Conservation (phyloP, 2,329 filamentous ascomycete species). For the Corniculantispora saksenae region DNA sequence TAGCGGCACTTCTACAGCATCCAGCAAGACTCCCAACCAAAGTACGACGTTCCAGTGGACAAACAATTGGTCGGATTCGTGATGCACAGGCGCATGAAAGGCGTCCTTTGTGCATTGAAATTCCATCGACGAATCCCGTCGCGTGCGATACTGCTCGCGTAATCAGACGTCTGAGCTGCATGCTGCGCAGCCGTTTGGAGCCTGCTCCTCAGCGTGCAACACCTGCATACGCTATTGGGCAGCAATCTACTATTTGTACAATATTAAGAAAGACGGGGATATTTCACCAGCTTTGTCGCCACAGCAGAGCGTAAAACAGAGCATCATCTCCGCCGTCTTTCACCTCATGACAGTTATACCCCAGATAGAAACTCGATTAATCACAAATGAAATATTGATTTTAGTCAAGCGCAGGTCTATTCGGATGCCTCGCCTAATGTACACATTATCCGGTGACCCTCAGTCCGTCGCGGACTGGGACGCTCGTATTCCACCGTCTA, state of each 20-base stretch:
- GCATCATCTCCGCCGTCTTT: too few relatives aligned
- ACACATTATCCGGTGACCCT: constrained; percentile 17
- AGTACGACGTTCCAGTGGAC: constrained; percentile 29
- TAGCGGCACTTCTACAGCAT: not conserved
- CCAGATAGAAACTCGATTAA: not conserved
- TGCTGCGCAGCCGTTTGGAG: too few relatives aligned
- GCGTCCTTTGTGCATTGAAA: not conserved
- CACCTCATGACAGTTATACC: too few relatives aligned
- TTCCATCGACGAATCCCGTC: not conserved
- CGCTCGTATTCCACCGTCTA: constrained; percentile 11
- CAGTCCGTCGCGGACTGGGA: not conserved
- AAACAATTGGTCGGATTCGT: constrained; percentile 35
- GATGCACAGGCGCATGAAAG: not conserved
- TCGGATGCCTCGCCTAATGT: constrained; percentile 17
- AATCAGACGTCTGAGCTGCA: not conserved
- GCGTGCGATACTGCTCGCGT: not conserved
- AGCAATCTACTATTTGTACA: too few relatives aligned
- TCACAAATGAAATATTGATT: not conserved
- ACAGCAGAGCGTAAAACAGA: too few relatives aligned
- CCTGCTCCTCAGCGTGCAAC: too few relatives aligned
- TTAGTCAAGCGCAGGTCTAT: constrained; percentile 9
- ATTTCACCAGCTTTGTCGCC: too few relatives aligned
- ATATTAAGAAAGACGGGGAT: too few relatives aligned
- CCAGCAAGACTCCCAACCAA: not conserved
- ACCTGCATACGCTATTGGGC: too few relatives aligned